Evolutionary conservation across 331 rosid species (phyloP).

Genomic region (Saraca asoca): DNA sequence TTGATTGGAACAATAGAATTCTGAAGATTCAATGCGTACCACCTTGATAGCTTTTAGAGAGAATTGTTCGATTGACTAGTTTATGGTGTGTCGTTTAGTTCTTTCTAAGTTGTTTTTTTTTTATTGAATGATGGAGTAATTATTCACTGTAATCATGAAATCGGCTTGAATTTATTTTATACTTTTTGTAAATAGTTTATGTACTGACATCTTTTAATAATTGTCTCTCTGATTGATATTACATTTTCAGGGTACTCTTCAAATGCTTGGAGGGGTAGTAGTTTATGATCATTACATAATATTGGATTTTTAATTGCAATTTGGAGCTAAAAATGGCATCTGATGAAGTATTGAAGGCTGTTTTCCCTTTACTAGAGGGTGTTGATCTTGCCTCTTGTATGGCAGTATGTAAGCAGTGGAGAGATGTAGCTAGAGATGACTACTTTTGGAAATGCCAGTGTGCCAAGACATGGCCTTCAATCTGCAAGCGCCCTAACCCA

Average conservation of each 20-base stretch:
- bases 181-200: slow-evolving; percentile 13
- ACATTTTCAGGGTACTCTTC: slow-evolving; percentile 15
- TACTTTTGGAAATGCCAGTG: slow-evolving; percentile 84
- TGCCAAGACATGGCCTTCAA: slow-evolving; percentile 89
- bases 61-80: too few relatives aligned
- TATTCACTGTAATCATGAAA: neutral
- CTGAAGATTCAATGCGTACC: too few relatives aligned
- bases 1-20: too few relatives aligned
- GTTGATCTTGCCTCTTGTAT: slow-evolving; percentile 77
- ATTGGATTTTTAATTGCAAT: slow-evolving; percentile 4
- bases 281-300: neutral
- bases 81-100: too few relatives aligned
- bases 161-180: too few relatives aligned
- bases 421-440: slow-evolving; percentile 70
- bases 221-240: slow-evolving; percentile 4
- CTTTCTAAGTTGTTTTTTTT: neutral
- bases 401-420: slow-evolving; percentile 81
- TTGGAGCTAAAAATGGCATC: slow-evolving; percentile 37
- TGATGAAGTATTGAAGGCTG: slow-evolving; percentile 71
- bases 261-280: slow-evolving; percentile 15
- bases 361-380: slow-evolving; percentile 78
- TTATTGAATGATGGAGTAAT: neutral
- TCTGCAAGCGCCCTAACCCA: slow-evolving; percentile 67
- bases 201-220: slow-evolving; percentile 4
- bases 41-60: too few relatives aligned